Conservation (phyloP, 352 stramenopile genomes). For the Pythium monospermum region DNA sequence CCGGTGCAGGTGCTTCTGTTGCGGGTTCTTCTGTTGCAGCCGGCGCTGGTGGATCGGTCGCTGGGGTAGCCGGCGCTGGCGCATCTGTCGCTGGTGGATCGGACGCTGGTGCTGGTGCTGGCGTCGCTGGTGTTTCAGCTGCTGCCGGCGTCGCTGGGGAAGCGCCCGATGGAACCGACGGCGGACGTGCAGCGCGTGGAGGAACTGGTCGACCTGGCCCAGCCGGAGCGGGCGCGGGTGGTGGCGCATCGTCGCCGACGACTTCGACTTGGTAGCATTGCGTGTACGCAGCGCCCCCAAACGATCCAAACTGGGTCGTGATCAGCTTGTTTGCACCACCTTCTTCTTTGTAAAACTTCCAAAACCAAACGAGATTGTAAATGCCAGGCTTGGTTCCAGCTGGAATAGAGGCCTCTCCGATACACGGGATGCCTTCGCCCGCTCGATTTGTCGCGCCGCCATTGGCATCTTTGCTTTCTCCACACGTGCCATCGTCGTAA, state of each 20-base stretch:
- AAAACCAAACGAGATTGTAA: slow-evolving; percentile 58
- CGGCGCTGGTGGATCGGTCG: neutral
- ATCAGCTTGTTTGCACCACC: slow-evolving; percentile 24
- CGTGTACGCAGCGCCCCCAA: slow-evolving; percentile 41
- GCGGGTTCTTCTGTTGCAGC: no score
- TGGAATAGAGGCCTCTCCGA: slow-evolving; percentile 32
- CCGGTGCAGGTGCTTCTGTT: no score
- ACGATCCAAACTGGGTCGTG: slow-evolving; percentile 17
- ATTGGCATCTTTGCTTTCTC: slow-evolving; percentile 19
- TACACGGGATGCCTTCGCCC: slow-evolving; percentile 34
- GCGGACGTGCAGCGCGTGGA: no score
- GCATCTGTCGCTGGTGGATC: neutral
- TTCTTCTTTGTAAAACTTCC: slow-evolving; percentile 35
- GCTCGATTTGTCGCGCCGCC: slow-evolving; percentile 15
- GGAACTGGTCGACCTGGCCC: no score
- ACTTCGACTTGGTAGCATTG: slow-evolving; percentile 49
- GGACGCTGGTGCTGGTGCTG: neutral
- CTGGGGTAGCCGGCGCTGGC: neutral
- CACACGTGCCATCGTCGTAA: slow-evolving; percentile 50
- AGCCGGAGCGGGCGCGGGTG: no score
- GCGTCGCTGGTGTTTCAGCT: neutral
- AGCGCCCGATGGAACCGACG: no score
- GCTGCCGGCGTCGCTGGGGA: neutral
- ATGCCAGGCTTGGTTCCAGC: slow-evolving; percentile 26
- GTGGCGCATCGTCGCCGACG: neutral